Conservation (phyloP, 495 filamentous ascomycete genomes). For the Daldinia bambusicola region DNA sequence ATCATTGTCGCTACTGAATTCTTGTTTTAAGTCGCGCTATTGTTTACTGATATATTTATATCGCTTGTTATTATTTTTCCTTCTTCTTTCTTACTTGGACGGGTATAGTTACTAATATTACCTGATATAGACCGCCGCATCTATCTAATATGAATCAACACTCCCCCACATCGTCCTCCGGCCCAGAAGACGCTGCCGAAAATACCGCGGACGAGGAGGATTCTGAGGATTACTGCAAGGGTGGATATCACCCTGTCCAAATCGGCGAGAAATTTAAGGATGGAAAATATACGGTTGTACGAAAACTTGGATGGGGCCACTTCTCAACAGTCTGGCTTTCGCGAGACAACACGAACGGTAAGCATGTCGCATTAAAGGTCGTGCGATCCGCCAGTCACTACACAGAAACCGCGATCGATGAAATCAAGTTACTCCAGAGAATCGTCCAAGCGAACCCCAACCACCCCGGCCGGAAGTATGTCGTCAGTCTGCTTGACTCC, state of each 20-base stretch:
- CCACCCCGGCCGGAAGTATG: conserved; percentile 92
- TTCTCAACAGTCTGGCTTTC: conserved; percentile 99
- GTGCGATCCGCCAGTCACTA: conserved; percentile 97
- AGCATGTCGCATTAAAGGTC: conserved; percentile 97
- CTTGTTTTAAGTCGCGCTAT: not conserved
- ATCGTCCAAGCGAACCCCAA: conserved; percentile 94
- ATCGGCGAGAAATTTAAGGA: conserved; percentile 98
- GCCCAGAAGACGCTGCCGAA: conserved; percentile 83
- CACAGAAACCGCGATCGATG: conserved; percentile 97
- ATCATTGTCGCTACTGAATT: not conserved
- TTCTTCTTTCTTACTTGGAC: not conserved
- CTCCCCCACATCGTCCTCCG: conserved; percentile 82
- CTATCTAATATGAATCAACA: conserved; percentile 64
- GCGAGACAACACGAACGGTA: conserved; percentile 86
- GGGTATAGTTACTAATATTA: conserved; percentile 23
- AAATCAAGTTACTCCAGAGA: conserved; percentile 96
- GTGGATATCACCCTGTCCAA: conserved; percentile 93
- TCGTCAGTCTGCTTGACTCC: conserved; percentile 93
- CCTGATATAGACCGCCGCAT: conserved; percentile 49
- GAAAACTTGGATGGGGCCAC: conserved; percentile 98
- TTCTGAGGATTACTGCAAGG: conserved; percentile 99
- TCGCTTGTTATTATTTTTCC: not conserved
- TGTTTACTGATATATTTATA: conserved; percentile 11
- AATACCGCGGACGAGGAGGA: conserved; percentile 98
- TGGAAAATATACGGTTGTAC: conserved; percentile 93